Evolutionary conservation across 495 filamentous ascomycete species (phyloP).

Genomic region (Aspergillus baeticus): DNA sequence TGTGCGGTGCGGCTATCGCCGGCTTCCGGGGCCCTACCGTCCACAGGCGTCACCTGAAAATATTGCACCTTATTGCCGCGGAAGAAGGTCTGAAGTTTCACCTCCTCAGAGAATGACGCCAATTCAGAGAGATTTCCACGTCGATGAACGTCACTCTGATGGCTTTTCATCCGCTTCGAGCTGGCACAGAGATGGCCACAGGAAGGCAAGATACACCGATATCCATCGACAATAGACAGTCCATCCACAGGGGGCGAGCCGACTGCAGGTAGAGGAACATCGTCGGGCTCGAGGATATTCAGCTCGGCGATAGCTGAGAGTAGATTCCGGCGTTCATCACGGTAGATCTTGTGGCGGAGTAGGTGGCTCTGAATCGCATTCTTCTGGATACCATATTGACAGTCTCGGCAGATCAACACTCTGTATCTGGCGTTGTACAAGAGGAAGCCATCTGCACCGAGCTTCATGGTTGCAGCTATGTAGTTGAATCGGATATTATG

Average conservation of each 20-base stretch:
- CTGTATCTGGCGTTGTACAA: conserved; percentile 6
- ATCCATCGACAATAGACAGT: not conserved
- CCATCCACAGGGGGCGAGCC: not conserved
- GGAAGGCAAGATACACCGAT: not conserved
- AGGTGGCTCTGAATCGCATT: conserved; percentile 10
- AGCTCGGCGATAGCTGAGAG: not conserved
- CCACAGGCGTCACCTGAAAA: conserved; percentile 6
- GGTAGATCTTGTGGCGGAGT: conserved; percentile 13
- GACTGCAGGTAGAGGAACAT: not conserved
- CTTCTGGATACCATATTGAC: conserved; percentile 14
- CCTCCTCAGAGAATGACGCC: not conserved
- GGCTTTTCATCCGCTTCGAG: conserved; percentile 6
- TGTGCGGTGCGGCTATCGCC: too few species aligned
- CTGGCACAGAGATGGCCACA: conserved; percentile 11
- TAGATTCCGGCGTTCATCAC: conserved; percentile 3
- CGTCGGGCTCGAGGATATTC: not conserved
- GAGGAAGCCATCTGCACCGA: conserved; percentile 5
- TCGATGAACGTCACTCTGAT: conserved; percentile 6
- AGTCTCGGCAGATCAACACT: conserved; percentile 11
- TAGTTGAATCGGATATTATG: not conserved
- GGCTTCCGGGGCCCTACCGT: too few species aligned
- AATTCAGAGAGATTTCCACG: not conserved
- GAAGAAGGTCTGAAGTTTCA: conserved; percentile 12
- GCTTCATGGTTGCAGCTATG: not conserved
- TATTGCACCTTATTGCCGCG: conserved; percentile 9